Evolutionary conservation across 805 yeast genomes (phyloP).

Genomic region (Wickerhamiella occidentalis): DNA sequence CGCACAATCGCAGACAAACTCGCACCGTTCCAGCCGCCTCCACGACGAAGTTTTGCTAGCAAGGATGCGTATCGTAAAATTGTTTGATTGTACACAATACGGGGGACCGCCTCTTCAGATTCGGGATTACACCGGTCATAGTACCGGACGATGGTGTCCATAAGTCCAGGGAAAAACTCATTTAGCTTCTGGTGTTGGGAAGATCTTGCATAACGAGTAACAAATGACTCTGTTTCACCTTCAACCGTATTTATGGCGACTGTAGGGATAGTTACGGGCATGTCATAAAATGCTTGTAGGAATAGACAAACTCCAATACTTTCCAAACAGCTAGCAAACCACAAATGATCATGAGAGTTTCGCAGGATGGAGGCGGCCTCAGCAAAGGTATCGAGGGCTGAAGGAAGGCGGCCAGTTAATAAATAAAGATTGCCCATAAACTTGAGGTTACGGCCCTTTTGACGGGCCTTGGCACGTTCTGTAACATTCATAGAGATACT

Average conservation of each 20-base stretch:
- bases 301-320: constrained; percentile 58
- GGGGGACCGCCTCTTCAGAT: constrained; percentile 70
- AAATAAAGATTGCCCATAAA: constrained; percentile 64
- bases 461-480: constrained; percentile 34
- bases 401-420: constrained; percentile 63
- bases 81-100: constrained; percentile 61
- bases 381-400: constrained; percentile 60
- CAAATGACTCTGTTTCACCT: constrained; percentile 9
- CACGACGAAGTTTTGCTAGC: constrained; percentile 40
- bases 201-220: constrained; percentile 1
- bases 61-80: constrained; percentile 51
- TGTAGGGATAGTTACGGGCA: constrained; percentile 33
- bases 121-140: constrained; percentile 13
- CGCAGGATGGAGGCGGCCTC: constrained; percentile 55
- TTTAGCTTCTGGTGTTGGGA: constrained; percentile 16
- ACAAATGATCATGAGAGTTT: constrained; percentile 58
- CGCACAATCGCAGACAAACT: constrained; percentile 38
- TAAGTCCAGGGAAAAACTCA: constrained; percentile 21
- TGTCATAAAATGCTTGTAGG: constrained; percentile 44
- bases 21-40: constrained; percentile 36
- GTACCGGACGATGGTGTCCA: constrained; percentile 25
- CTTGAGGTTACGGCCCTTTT: constrained; percentile 64
- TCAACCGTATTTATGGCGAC: constrained; percentile 19
- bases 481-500: constrained; percentile 26
- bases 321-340: constrained; percentile 85